Evolutionary conservation across 1,284 basidiomycete genomes (phyloP).

Genomic region (Marasmius sp.): DNA sequence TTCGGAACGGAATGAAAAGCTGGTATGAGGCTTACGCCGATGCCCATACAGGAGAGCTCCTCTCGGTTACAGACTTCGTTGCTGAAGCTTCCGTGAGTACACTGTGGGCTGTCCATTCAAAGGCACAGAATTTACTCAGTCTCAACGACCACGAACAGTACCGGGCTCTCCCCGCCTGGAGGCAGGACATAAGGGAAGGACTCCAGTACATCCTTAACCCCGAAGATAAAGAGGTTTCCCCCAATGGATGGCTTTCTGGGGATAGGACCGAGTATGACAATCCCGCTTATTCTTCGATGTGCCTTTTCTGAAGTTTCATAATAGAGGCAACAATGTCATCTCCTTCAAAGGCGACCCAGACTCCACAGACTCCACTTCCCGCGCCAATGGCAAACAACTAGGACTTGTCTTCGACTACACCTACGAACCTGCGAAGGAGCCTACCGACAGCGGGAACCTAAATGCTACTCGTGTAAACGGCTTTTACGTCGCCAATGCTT

Average conservation of each 20-base stretch:
- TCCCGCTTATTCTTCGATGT: not conserved
- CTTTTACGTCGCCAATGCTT: slow-evolving; percentile 49
- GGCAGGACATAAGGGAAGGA: slow-evolving; percentile 30
- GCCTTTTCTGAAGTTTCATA: not conserved
- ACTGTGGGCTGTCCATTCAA: not conserved
- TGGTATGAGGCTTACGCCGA: too few relatives aligned
- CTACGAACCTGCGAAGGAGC: slow-evolving; percentile 25
- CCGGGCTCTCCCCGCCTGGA: slow-evolving; percentile 34
- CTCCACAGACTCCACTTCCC: too few relatives aligned
- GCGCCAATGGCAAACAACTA: not conserved
- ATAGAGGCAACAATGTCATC: slow-evolving; percentile 32
- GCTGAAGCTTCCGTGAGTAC: not conserved
- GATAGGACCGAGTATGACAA: slow-evolving; percentile 19
- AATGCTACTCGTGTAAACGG: slow-evolving; percentile 49
- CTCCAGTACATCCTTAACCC: slow-evolving; percentile 34
- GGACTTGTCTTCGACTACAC: slow-evolving; percentile 34
- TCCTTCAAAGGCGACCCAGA: slow-evolving; percentile 34
- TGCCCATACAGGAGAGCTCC: slow-evolving; percentile 51
- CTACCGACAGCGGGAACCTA: slow-evolving; percentile 31
- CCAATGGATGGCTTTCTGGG: slow-evolving; percentile 16
- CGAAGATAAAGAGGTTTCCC: slow-evolving; percentile 25
- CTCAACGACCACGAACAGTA: slow-evolving; percentile 22
- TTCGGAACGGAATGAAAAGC: slow-evolving; percentile 49
- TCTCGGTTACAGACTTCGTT: slow-evolving; percentile 37
- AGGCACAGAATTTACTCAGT: not conserved